Percentiles rank a stretch among this genome's conserved stretches.
These are phyloP conservation scores for Hyaloscypha finlandica DNA, from an alignment of 495 filamentous ascomycete species.

Conservation along the genomic window DNA sequence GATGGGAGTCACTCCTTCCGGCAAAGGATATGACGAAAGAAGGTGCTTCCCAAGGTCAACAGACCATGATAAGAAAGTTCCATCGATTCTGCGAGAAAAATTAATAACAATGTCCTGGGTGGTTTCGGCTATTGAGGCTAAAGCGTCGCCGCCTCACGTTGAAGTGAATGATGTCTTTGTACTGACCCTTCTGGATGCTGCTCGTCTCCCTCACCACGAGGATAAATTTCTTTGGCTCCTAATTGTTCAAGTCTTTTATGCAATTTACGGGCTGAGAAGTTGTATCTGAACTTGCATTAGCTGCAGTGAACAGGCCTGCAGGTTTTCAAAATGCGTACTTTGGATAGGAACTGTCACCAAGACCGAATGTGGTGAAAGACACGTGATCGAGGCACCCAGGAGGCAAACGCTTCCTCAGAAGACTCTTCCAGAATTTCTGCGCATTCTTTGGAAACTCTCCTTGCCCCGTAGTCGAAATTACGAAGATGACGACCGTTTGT, in stretches of 20 bases:
- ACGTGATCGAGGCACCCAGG: slow-evolving; percentile 65
- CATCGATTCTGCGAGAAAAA: slow-evolving; percentile 63
- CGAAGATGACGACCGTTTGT: slow-evolving; percentile 70
- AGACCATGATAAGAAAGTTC: slow-evolving; percentile 78
- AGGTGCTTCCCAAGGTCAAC: slow-evolving; percentile 63
- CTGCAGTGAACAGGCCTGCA: neutral
- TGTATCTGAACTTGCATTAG: slow-evolving; percentile 62
- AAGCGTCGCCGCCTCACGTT: neutral
- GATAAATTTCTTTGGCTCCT: slow-evolving; percentile 75
- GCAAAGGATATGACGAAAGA: slow-evolving; percentile 68
- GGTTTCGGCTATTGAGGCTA: neutral
- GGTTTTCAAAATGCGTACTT: slow-evolving; percentile 54
- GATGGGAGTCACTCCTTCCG: slow-evolving; percentile 65
- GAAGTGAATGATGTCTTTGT: neutral
- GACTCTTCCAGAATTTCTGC: slow-evolving; percentile 77
- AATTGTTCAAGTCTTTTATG: slow-evolving; percentile 84
- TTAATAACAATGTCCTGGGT: neutral
- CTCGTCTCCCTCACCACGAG: slow-evolving; percentile 85
- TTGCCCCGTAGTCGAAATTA: slow-evolving; percentile 91
- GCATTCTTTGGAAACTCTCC: slow-evolving; percentile 87
- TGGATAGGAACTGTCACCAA: slow-evolving; percentile 92
- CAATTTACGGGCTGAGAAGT: slow-evolving; percentile 88
- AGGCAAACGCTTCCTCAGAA: slow-evolving; percentile 76
- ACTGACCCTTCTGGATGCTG: slow-evolving; percentile 88
- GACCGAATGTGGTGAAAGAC: slow-evolving; percentile 81